These are phyloP conservation scores for Lunularia cruciata DNA, from an alignment of 225 moss, liverwort and hornwort genomes.

Conservation along the genomic window DNA sequence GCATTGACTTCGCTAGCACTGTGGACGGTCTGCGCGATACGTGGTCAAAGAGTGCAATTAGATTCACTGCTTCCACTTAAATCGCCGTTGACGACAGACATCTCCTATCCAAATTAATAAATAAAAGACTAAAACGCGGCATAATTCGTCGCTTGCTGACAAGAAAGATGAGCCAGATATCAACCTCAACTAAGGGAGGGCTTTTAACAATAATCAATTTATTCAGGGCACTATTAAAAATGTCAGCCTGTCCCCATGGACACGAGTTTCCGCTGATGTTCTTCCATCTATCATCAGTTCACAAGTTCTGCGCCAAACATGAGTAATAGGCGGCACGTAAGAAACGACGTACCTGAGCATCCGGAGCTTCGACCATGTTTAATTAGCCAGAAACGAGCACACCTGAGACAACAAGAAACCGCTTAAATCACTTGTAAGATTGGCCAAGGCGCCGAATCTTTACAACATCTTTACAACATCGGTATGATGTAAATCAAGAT, in stretches of 20 bases:
- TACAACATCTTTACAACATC: not conserved
- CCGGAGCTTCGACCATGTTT: conserved; percentile 45
- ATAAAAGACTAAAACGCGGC: too few species aligned
- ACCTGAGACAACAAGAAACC: not conserved
- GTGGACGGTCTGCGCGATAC: conserved; percentile 25
- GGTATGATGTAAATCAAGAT: not conserved
- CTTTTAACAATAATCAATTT: too few species aligned
- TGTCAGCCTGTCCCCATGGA: too few species aligned
- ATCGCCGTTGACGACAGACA: not conserved
- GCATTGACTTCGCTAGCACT: conserved; percentile 29
- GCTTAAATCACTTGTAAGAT: too few species aligned
- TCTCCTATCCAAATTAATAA: not conserved
- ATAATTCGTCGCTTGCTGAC: too few species aligned
- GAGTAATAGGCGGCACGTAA: not conserved
- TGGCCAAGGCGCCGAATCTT: too few species aligned
- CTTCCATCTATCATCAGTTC: too few species aligned
- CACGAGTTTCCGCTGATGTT: too few species aligned
- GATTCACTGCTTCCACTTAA: not conserved
- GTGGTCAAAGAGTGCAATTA: not conserved
- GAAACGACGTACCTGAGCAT: conserved; percentile 17
- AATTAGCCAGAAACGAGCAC: not conserved
- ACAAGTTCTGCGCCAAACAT: not conserved
- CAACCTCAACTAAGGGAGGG: not conserved
- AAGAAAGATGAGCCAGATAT: too few species aligned
- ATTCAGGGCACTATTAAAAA: too few species aligned